Evolutionary conservation across 371 early-diverging fungal species (phyloP), one percentile per base, ranked within the genome.

Genomic region (Mortierella sp.): DNA sequence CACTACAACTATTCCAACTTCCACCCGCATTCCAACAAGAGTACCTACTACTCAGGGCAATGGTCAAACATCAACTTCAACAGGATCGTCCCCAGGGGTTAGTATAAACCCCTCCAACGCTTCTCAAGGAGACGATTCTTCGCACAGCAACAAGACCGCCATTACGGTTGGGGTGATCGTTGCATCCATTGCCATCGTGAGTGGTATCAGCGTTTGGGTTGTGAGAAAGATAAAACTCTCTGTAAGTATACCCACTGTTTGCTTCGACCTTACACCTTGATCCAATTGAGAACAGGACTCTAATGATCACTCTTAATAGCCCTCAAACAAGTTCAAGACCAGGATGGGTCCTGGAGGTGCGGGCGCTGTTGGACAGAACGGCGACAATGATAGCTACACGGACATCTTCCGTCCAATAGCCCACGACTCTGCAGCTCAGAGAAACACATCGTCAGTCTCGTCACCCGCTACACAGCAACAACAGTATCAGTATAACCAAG

Each of bases 151-250:
- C 49, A 71, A 60, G 48, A 46, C 60, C 1, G 71, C 40, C 9
- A 71, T 71, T 24, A 71, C 64, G 2, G 63, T 73, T 24, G 80
- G 80, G 2, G 71, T 71, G 6, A 72, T 63, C 12, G 44, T 80
- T 49, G 80, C 65, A 3, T 64, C 71, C 0, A 51, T 80, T 43
- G 61, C 76, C 0, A 41, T 71, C n/a, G 61, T 57, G 7, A 72
- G 50, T 0, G 65, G 61, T 5, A 71, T 80, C 45, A 71, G 66
- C 10, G 71, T 80, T 19, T 80, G 71, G 64, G 60, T 76, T 49
- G 71, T 80, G 45, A 67, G 80, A 31, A 80, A 80, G 40, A 71
- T 71, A 68, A 79, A 79, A 37, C 64, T 79, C 16, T 70, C 76
- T 45, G 79, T 79, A 74, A 54, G 63, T 54, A 9, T 24, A 16